A percentile compares a stretch with the other conserved stretches of the same genome.
phyloP scores from a whole-genome alignment of 192 early-diverging fungal genomes.

The Coemansia sp. region DNA sequence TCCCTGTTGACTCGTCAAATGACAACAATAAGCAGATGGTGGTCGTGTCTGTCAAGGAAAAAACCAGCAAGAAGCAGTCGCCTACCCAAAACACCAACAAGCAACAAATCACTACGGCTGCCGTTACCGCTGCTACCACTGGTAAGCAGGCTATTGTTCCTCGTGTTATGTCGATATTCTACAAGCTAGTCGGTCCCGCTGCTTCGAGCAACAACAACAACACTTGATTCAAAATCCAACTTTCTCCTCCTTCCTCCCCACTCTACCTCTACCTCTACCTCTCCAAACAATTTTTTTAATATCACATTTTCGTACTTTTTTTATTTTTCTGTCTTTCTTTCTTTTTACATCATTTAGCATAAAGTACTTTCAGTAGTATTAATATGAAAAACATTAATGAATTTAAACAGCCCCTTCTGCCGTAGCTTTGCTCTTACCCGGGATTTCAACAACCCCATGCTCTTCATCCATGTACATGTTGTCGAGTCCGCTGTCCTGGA shows the following conservation, averaged over 20 bases:
- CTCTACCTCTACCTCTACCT: too few relatives aligned
- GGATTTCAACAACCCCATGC: neutral
- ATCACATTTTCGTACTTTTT: neutral
- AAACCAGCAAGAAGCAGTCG: neutral
- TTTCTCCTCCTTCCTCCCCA: too few relatives aligned
- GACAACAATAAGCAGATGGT: neutral
- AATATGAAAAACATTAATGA: neutral
- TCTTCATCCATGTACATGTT: conserved; percentile 10
- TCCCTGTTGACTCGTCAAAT: neutral
- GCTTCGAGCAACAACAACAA: conserved; percentile 2
- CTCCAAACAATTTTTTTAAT: neutral
- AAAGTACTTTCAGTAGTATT: neutral
- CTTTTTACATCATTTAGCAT: neutral
- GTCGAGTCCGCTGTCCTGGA: conserved; percentile 24
- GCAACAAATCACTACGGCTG: neutral
- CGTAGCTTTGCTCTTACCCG: neutral
- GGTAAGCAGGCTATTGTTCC: conserved; percentile 20
- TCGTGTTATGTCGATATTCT: conserved; percentile 47
- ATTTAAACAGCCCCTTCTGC: neutral
- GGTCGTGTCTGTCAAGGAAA: neutral
- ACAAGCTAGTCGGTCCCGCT: conserved; percentile 38
- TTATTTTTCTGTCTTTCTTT: neutral
- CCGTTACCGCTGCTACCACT: neutral
- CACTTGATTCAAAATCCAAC: neutral
- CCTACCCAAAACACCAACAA: neutral